Evolutionary conservation across 169 alveolate species (phyloP).

Genomic region (Condylostoma magnum): DNA sequence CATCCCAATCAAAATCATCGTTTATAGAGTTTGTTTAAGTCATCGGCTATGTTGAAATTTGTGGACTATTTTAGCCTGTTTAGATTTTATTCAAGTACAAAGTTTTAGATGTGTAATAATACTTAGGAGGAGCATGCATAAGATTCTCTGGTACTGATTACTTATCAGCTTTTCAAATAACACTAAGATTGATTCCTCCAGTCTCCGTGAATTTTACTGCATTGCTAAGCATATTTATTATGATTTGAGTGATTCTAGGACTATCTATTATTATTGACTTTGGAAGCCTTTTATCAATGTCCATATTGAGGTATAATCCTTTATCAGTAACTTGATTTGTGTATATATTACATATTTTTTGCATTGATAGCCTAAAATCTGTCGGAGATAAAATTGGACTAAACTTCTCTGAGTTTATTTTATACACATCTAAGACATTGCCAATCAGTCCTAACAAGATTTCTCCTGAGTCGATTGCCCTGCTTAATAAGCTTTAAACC

Average conservation of each 20-base stretch:
- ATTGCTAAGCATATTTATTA: slow-evolving; percentile 41
- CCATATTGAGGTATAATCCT: no score
- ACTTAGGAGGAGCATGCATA: not conserved
- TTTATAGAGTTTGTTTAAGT: no score
- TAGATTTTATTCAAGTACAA: not conserved
- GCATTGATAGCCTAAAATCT: no score
- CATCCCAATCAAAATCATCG: no score
- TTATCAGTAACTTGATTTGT: no score
- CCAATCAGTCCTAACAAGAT: slow-evolving; percentile 34
- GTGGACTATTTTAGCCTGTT: not conserved
- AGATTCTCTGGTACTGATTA: not conserved
- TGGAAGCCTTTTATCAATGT: slow-evolving; percentile 35
- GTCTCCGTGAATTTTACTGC: slow-evolving; percentile 38
- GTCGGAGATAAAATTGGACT: no score
- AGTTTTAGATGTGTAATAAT: not conserved
- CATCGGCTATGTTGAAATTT: no score
- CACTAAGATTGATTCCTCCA: slow-evolving; percentile 11
- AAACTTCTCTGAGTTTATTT: slow-evolving; percentile 33
- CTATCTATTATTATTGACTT: slow-evolving; percentile 32
- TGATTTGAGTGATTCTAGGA: slow-evolving; percentile 30
- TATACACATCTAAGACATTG: slow-evolving; percentile 48
- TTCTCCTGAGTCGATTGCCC: slow-evolving; percentile 45
- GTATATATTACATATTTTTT: no score
- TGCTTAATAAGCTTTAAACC: slow-evolving; percentile 8
- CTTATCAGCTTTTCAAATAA: not conserved